Percentiles rank a stretch among this genome's conserved stretches.
phyloP scores from a whole-genome alignment of 2,329 filamentous ascomycete species.

The Emericellopsis atlantica region DNA sequence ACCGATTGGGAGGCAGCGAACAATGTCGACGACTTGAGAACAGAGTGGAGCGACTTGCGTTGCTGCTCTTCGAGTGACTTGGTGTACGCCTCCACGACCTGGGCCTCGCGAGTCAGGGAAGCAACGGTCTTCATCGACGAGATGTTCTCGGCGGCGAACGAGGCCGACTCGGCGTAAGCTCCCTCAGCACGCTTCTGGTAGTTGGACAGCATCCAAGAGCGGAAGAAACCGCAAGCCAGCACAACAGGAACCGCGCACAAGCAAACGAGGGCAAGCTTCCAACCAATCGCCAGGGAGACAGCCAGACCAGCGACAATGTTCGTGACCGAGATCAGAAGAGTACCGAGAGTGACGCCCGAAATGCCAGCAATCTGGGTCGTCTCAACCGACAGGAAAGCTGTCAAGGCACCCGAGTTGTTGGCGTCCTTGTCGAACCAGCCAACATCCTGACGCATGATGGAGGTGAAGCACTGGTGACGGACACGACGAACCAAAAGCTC shows the following conservation, averaged over 20 bases:
- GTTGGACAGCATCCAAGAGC: slow-evolving; percentile 24
- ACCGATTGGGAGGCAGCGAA: slow-evolving; percentile 42
- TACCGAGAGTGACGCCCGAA: slow-evolving; percentile 26
- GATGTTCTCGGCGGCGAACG: slow-evolving; percentile 85
- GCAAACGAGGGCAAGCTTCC: slow-evolving; percentile 74
- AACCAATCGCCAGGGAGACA: slow-evolving; percentile 63
- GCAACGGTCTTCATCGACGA: slow-evolving; percentile 91
- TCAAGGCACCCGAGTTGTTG: slow-evolving; percentile 23
- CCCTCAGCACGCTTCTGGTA: slow-evolving; percentile 42
- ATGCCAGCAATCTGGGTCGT: slow-evolving; percentile 25
- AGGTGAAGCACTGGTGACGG: slow-evolving; percentile 50
- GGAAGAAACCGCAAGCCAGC: slow-evolving; percentile 53
- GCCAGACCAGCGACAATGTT: slow-evolving; percentile 54
- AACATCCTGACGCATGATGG: slow-evolving; percentile 26
- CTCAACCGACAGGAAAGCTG: slow-evolving; percentile 20
- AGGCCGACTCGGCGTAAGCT: slow-evolving; percentile 63
- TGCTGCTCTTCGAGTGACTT: slow-evolving; percentile 20
- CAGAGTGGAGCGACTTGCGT: slow-evolving; percentile 35
- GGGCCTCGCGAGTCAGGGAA: slow-evolving; percentile 73
- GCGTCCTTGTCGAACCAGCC: slow-evolving; percentile 27
- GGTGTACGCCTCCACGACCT: slow-evolving; percentile 65
- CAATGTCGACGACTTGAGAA: slow-evolving; percentile 48
- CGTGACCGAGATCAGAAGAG: slow-evolving; percentile 29
- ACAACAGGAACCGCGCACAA: slow-evolving; percentile 68
- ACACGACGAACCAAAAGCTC: slow-evolving; percentile 57